Evolutionary conservation across 2,329 filamentous ascomycete species (phyloP).

Genomic region (Alternaria hordeiaustralica): DNA sequence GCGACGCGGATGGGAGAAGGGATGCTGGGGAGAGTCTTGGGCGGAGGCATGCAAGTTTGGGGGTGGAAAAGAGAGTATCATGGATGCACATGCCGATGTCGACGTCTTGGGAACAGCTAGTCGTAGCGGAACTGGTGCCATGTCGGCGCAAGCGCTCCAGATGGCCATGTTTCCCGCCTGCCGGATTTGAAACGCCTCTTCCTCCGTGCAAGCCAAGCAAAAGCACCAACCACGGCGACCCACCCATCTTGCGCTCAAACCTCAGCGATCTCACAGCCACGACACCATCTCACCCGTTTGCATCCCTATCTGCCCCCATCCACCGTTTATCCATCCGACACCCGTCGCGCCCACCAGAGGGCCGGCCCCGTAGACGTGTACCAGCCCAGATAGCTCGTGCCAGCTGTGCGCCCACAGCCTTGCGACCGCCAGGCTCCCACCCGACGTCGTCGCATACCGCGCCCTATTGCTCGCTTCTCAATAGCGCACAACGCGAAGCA

Average conservation of each 20-base stretch:
- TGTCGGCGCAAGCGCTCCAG: not conserved
- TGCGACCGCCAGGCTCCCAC: slow-evolving; percentile 18
- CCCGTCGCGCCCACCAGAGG: slow-evolving; percentile 33
- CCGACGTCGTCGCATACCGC: slow-evolving; percentile 24
- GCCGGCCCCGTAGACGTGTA: slow-evolving; percentile 19
- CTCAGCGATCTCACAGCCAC: slow-evolving; percentile 17
- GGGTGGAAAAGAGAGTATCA: not conserved
- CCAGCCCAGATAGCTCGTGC: slow-evolving; percentile 10
- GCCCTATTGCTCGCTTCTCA: slow-evolving; percentile 10
- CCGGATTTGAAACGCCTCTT: slow-evolving; percentile 13
- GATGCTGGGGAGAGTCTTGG: not conserved
- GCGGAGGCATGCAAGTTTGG: not conserved
- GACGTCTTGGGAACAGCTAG: not conserved
- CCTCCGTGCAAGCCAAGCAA: slow-evolving; percentile 19
- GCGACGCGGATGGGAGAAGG: slow-evolving; percentile 5
- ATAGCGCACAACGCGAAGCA: slow-evolving; percentile 9
- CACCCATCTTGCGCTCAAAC: slow-evolving; percentile 25
- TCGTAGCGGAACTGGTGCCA: not conserved
- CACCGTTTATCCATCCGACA: slow-evolving; percentile 24
- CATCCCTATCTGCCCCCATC: slow-evolving; percentile 5
- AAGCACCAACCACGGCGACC: slow-evolving; percentile 17
- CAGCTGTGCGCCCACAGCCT: slow-evolving; percentile 30
- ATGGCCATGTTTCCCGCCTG: slow-evolving; percentile 4
- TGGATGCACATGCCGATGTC: not conserved
- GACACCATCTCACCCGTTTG: slow-evolving; percentile 18